Conservation (phyloP, 208 protist species). For the Wallacemonas sp. region DNA sequence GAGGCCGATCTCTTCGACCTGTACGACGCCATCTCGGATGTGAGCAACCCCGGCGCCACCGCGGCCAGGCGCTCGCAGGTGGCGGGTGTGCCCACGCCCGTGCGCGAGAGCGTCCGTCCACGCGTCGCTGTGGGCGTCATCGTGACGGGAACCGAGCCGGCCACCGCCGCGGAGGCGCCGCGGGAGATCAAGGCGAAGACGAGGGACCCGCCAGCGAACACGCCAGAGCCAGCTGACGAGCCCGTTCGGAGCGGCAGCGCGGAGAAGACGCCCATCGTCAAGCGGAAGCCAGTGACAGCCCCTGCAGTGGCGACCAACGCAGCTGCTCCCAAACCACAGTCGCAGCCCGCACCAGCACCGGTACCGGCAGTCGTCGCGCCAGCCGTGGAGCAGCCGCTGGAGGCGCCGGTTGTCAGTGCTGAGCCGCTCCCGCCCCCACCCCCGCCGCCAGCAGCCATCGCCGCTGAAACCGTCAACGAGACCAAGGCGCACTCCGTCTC, state of each 20-base stretch:
- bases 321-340: too few relatives aligned
- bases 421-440: neutral
- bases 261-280: constrained; percentile 7
- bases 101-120: neutral
- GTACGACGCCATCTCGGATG: constrained; percentile 14
- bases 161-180: too few relatives aligned
- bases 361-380: neutral
- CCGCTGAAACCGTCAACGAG: neutral
- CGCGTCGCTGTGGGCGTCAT: neutral
- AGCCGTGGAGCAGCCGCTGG: too few relatives aligned
- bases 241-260: neutral
- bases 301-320: neutral
- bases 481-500: neutral
- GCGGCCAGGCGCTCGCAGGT: constrained; percentile 2
- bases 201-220: too few relatives aligned
- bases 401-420: too few relatives aligned
- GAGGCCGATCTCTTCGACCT: constrained; percentile 17
- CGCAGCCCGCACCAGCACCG: neutral
- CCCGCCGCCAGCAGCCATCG: neutral
- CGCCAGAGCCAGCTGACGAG: neutral
- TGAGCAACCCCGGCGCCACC: constrained; percentile 11
- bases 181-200: too few relatives aligned
- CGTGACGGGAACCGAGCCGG: neutral
- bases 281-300: constrained; percentile 5
- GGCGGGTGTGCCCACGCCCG: neutral